Conservation (phyloP, 768 basidiomycete species). For the Kwoniella mangroviensis region DNA sequence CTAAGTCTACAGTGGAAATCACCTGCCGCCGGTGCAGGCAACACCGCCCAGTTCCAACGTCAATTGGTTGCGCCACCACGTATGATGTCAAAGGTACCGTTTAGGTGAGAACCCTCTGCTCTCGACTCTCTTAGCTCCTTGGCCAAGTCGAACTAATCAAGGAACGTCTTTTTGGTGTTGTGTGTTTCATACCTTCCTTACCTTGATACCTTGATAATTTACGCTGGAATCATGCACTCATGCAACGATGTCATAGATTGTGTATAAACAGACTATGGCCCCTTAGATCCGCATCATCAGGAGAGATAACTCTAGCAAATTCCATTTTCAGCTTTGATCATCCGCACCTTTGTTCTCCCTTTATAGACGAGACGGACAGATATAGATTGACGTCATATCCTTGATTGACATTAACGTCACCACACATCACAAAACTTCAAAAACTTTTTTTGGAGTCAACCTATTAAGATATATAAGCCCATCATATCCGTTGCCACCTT, state of each 20-base stretch:
- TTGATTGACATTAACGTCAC: background rate
- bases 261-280: background rate
- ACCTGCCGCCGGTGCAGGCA: conserved; percentile 1
- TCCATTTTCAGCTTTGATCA: background rate
- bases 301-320: background rate
- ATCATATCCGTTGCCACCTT: conserved; percentile 4
- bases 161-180: conserved; percentile 3
- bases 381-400: background rate
- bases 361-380: background rate
- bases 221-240: background rate
- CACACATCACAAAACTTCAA: background rate
- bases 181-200: background rate
- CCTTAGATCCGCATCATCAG: background rate
- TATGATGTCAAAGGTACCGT: conserved; percentile 18
- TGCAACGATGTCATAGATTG: conserved; percentile 1
- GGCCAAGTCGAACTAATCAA: background rate
- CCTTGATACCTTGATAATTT: background rate
- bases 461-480: conserved; percentile 4
- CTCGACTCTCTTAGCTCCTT: background rate
- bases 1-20: background rate
- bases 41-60: no score
- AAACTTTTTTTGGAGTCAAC: background rate
- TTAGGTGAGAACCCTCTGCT: background rate
- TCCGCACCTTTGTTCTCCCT: background rate
- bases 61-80: background rate